phyloP scores from a whole-genome alignment of 805 yeast genomes.

The Schwanniomyces sp. region DNA sequence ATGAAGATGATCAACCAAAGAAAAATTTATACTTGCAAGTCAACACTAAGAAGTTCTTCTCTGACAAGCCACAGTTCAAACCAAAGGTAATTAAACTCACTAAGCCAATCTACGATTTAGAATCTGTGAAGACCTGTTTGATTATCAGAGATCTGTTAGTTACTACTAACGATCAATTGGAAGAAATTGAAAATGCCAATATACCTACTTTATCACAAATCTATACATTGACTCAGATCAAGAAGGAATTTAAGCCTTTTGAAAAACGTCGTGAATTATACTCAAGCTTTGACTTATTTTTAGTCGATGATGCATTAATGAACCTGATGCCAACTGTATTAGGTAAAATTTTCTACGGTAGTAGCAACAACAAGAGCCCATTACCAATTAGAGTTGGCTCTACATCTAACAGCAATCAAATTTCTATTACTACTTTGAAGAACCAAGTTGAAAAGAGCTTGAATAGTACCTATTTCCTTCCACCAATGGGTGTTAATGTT shows the following conservation, averaged over 20 bases:
- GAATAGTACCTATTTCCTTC: constrained; percentile 56
- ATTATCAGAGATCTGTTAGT: constrained; percentile 64
- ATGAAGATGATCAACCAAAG: constrained; percentile 51
- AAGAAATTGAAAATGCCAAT: constrained; percentile 45
- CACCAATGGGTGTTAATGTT: constrained; percentile 74
- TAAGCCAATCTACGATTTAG: constrained; percentile 43
- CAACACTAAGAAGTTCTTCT: constrained; percentile 63
- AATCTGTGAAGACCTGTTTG: constrained; percentile 56
- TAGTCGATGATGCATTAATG: constrained; percentile 81
- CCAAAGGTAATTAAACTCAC: constrained; percentile 49
- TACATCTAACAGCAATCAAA: constrained; percentile 34
- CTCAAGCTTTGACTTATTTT: constrained; percentile 67
- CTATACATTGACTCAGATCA: constrained; percentile 70
- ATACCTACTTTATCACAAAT: constrained; percentile 53
- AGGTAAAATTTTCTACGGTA: constrained; percentile 73
- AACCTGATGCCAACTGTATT: constrained; percentile 78
- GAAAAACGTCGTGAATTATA: constrained; percentile 82
- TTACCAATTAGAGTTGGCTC: constrained; percentile 27
- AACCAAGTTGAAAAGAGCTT: constrained; percentile 61
- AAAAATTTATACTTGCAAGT: constrained; percentile 59
- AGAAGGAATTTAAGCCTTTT: constrained; percentile 82
- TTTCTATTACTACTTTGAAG: constrained; percentile 49
- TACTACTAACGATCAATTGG: constrained; percentile 43
- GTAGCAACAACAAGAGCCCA: constrained; percentile 57
- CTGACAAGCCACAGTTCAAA: constrained; percentile 58